Percentiles rank a stretch among this genome's conserved stretches.
phyloP scores from a whole-genome alignment of 2,329 filamentous ascomycete genomes.

The Penicillium italicum region DNA sequence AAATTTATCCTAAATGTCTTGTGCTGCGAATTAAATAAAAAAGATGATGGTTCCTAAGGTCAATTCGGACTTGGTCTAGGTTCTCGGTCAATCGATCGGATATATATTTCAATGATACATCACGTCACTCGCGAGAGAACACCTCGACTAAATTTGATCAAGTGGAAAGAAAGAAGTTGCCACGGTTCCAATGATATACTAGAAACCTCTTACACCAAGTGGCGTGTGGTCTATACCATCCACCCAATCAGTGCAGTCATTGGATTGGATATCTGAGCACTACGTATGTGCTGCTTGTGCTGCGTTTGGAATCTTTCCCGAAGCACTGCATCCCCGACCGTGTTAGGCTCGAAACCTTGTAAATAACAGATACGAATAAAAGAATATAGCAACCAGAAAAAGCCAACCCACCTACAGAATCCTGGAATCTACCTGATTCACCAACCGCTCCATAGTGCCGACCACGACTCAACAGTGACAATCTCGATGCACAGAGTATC shows the following conservation, averaged over 20 bases:
- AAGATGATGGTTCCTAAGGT: neutral
- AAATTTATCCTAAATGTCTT: neutral
- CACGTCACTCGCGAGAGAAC: neutral
- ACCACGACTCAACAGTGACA: slow-evolving; percentile 51
- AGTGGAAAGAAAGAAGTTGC: too few relatives aligned
- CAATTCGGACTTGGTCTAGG: neutral
- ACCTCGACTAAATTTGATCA: neutral
- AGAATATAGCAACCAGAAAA: neutral
- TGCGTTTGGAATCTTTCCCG: neutral
- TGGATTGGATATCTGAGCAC: neutral
- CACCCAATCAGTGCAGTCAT: neutral
- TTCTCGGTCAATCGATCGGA: neutral
- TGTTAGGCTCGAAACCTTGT: neutral
- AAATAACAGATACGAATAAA: neutral
- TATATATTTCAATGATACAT: neutral
- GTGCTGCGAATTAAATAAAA: neutral
- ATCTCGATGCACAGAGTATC: slow-evolving; percentile 56
- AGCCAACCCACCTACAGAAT: neutral
- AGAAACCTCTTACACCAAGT: neutral
- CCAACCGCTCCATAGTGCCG: slow-evolving; percentile 39
- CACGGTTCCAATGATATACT: neutral
- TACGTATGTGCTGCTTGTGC: too few relatives aligned
- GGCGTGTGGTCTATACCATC: too few relatives aligned
- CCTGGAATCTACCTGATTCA: slow-evolving; percentile 18
- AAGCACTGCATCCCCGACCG: neutral